Conservation (phyloP, 495 filamentous ascomycete species). For the Penicillium taxi region DNA sequence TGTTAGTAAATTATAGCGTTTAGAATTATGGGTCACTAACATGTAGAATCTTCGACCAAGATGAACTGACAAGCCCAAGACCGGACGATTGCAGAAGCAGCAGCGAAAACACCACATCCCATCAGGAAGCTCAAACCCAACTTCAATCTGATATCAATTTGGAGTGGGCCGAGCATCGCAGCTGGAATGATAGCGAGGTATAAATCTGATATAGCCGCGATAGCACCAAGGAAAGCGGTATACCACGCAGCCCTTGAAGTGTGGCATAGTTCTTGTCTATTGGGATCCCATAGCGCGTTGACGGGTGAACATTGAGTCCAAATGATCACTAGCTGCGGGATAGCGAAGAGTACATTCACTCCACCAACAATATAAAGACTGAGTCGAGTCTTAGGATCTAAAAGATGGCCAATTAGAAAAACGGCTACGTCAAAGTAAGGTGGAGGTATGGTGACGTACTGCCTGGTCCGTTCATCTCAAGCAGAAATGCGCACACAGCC, state of each 20-base stretch:
- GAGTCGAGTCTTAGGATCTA: slow-evolving; percentile 18
- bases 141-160: slow-evolving; percentile 19
- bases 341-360: slow-evolving; percentile 18
- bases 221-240: slow-evolving; percentile 17
- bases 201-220: slow-evolving; percentile 19
- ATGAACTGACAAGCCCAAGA: slow-evolving; percentile 23
- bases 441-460: slow-evolving; percentile 5
- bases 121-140: slow-evolving; percentile 23
- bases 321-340: slow-evolving; percentile 16
- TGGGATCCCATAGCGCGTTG: slow-evolving; percentile 17
- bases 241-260: slow-evolving; percentile 18
- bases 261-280: slow-evolving; percentile 12
- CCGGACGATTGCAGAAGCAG: slow-evolving; percentile 18
- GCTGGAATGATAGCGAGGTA: slow-evolving; percentile 21
- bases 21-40: slow-evolving; percentile 3
- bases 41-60: slow-evolving; percentile 17
- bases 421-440: too few species aligned
- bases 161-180: slow-evolving; percentile 16
- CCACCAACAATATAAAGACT: slow-evolving; percentile 17
- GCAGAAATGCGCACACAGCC: slow-evolving; percentile 17
- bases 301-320: slow-evolving; percentile 20
- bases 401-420: too few species aligned
- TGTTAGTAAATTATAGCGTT: slow-evolving; percentile 1
- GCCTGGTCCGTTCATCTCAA: slow-evolving; percentile 22
- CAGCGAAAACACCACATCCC: slow-evolving; percentile 21